Evolutionary conservation across 495 filamentous ascomycete genomes (phyloP).

Genomic region (Penicillium herquei): DNA sequence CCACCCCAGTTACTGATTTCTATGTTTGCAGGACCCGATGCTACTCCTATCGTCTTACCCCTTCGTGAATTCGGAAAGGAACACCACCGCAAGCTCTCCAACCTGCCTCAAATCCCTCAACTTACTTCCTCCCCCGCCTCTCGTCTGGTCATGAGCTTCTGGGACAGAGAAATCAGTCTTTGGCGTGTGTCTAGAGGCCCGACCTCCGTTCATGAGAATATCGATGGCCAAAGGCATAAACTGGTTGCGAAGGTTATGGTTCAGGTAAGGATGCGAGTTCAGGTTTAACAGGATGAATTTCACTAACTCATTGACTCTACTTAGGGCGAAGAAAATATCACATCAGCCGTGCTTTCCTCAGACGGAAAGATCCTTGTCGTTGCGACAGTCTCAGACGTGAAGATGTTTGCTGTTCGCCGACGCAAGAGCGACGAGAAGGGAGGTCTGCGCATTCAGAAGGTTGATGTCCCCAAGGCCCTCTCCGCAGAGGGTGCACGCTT

Average conservation of each 20-base stretch:
- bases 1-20: conserved; percentile 23
- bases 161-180: conserved; percentile 83
- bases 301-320: conserved; percentile 10
- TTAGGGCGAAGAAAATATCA: conserved; percentile 82
- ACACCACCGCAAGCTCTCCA: conserved; percentile 72
- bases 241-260: conserved; percentile 71
- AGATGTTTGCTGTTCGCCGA: conserved; percentile 62
- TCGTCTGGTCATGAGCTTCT: conserved; percentile 84
- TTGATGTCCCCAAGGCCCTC: conserved; percentile 54
- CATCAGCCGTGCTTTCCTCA: conserved; percentile 68
- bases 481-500: conserved; percentile 62
- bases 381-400: conserved; percentile 72
- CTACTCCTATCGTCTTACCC: conserved; percentile 75
- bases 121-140: conserved; percentile 67
- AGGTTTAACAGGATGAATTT: neutral
- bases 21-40: conserved; percentile 68
- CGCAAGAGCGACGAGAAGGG: conserved; percentile 47
- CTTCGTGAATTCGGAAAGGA: conserved; percentile 78
- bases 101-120: conserved; percentile 73
- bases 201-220: conserved; percentile 40
- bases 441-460: conserved; percentile 64
- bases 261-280: conserved; percentile 33
- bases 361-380: conserved; percentile 76
- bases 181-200: conserved; percentile 63
- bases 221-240: conserved; percentile 49